Base-by-base conservation (phyloP, 495 filamentous ascomycete species). In the Aspergillus biplanus region DNA sequence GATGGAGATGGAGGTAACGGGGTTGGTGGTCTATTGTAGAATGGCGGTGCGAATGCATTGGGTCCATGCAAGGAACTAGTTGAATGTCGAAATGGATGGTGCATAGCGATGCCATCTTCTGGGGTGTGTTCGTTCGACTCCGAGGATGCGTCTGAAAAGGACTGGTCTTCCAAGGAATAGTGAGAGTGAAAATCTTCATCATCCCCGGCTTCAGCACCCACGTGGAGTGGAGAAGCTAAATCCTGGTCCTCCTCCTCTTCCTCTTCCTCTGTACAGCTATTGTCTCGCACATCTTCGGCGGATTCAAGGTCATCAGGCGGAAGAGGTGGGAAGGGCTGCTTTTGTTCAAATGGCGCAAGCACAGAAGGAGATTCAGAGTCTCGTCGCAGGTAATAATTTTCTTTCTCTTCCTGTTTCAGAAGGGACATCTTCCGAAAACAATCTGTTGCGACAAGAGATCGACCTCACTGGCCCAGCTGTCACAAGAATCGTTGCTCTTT, bases 1-100 rank as follows among this genome's bases (percentile, higher is more conserved):
- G 92, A 97, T 2, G 95, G 95, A 3, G 94, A 97, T 0, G 95
- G 95, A 0, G 95, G 95, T 7, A 99, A 79, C 5, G 95, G 95
- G 5, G 91, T 94, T 0, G 92, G 92, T 16, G 92, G 92, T 11
- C 91, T 84, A 66, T 92, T 92, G 78, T 96, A 96, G 80, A 93
- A 96, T 12, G 92, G 91, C 31, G 91, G 92, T 37, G 90, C 90
- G 73, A 95, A 93, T 65, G 87, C 86, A 73, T 82, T 74, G 53
- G 75, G 74, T 6, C 77, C 78, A 33, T 79, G 73, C 3, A 82
- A 75, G 5, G 78, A 80, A 64, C 74, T 69, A 27, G 76, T 67
- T 4, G 80, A 80, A 50, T 80, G 75, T 55, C 74, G 73, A 57
- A 81, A 81, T 27, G 78, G 74, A 58, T 76, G 73, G 48, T 77